phyloP scores from a whole-genome alignment of 2,329 filamentous ascomycete species.

The Curvularia verruculosa region DNA sequence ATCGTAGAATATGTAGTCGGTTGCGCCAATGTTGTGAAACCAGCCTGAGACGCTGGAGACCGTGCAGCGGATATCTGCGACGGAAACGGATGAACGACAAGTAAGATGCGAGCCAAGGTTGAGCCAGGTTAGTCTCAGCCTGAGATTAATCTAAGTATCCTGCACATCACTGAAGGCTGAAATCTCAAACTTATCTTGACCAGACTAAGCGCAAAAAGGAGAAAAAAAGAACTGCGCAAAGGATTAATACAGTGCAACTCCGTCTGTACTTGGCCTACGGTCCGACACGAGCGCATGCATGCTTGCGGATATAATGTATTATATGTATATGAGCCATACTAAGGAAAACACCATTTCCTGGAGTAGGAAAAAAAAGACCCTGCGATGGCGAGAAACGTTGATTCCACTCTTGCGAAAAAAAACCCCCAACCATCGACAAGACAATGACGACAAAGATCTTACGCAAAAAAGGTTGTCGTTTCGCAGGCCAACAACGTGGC shows the following conservation, averaged over 20 bases:
- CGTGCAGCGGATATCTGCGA: slow-evolving; percentile 28
- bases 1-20: slow-evolving; percentile 13
- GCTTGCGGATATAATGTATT: too few species aligned
- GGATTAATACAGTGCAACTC: not conserved
- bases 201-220: not conserved
- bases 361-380: not conserved
- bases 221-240: not conserved
- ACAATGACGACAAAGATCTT: not conserved
- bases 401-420: not conserved
- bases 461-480: not conserved
- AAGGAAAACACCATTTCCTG: too few species aligned
- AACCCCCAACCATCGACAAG: not conserved
- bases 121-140: slow-evolving; percentile 6
- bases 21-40: slow-evolving; percentile 37
- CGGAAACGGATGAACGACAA: slow-evolving; percentile 23
- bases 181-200: not conserved
- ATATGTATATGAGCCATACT: not conserved
- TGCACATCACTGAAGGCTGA: slow-evolving; percentile 6
- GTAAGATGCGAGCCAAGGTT: slow-evolving; percentile 5
- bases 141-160: slow-evolving; percentile 8
- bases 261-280: not conserved
- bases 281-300: not conserved
- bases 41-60: slow-evolving; percentile 39
- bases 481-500: not conserved
- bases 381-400: not conserved